Conservation (phyloP, 176 grass and related monocot genomes). For the Leersia perrieri region DNA sequence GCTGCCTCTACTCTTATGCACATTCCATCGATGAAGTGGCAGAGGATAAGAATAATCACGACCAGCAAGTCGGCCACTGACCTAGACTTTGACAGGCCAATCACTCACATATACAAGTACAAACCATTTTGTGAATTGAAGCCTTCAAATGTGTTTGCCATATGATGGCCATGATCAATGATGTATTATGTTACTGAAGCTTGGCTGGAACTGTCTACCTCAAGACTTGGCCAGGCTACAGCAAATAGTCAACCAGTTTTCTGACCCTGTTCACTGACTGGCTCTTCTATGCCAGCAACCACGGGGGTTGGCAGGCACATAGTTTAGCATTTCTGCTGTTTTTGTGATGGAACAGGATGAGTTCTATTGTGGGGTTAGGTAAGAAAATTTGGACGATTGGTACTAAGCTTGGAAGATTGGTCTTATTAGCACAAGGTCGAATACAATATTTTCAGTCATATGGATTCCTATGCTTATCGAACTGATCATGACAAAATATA, state of each 20-base stretch:
- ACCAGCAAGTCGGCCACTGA: background rate
- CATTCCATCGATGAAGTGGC: background rate
- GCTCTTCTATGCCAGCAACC: conserved; percentile 13
- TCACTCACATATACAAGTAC: background rate
- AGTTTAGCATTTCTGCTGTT: conserved; percentile 7
- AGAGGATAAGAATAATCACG: background rate
- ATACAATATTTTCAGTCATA: background rate
- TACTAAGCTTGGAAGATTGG: background rate
- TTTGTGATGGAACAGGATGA: background rate
- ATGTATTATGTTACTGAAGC: background rate
- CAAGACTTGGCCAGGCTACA: conserved; percentile 9
- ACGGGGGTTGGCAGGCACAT: background rate
- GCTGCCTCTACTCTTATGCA: background rate
- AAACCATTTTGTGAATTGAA: background rate
- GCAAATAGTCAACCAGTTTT: background rate
- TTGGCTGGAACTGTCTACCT: conserved; percentile 25
- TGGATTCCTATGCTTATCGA: background rate
- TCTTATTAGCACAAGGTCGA: background rate
- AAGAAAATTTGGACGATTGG: background rate
- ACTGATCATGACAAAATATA: background rate
- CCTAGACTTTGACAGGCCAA: conserved; percentile 5
- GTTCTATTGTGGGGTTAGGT: background rate
- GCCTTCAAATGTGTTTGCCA: background rate
- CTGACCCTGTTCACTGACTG: background rate
- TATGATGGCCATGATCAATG: background rate